Evolutionary conservation across 2,329 filamentous ascomycete species (phyloP), one percentile per base, ranked within the genome.

Genomic region (Cladosporium oxysporum): DNA sequence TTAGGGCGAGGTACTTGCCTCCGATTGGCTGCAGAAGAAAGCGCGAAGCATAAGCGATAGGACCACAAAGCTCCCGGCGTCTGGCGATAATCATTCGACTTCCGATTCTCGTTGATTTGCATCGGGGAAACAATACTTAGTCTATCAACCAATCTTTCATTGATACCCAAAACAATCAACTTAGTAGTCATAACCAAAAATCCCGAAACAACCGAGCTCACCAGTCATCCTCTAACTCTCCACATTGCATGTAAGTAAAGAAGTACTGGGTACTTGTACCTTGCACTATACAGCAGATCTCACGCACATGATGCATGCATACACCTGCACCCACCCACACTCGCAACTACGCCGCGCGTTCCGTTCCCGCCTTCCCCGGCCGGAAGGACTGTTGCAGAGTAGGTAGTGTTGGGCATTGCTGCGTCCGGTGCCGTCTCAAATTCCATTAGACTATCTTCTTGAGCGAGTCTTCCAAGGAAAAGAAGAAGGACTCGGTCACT

Each of bases 161-260:
- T 57, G 61, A 63, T 63, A 63, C 61, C 61, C 61, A 63, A 53
- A 55, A 31, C 26, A 62, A 35, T 52, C n/a, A 31, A 52, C n/a
- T 35, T 18, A 41, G n/a, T 33, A 35, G 58, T 44, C 29, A 35
- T 35, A 35, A 35, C 26, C 21, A 31, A 26, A 26, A 28, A 52
- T 28, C 18, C 18, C 52, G 31, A 55, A 55, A 33, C 26, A 21
- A 53, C 28, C 50, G 50, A 31, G 16, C 50, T 31, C 16, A 53
- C 18, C 28, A 29, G 52, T 58, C 55, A 35, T 35, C 29, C 12
- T 37, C 14, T 16, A 29, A n/a, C 35, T 35, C 28, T 57, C 29
- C 16, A 31, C 31, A 2, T 16, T 21, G 55, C 21, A 23, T 21
- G 31, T 47, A 47, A 14, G 35, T 41, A 37, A 37, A 21, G 21